Evolutionary conservation across 495 filamentous ascomycete species (phyloP).

Genomic region (Penicillium coffeae): DNA sequence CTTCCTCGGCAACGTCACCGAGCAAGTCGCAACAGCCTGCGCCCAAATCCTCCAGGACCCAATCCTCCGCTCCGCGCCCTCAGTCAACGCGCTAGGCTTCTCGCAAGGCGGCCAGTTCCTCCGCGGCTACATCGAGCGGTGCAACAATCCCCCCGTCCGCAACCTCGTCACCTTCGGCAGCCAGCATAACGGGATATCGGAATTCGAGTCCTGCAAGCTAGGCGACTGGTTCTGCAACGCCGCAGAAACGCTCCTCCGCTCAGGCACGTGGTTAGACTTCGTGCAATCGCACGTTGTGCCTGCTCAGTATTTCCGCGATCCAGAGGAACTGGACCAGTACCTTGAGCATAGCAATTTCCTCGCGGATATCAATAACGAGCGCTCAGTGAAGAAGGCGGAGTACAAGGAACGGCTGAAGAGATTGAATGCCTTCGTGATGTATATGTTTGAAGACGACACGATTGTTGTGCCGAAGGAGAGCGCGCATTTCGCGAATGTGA

Average conservation of each 20-base stretch:
- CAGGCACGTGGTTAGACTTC: conserved; percentile 69
- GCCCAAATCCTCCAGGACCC: conserved; percentile 70
- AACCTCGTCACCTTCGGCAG: conserved; percentile 88
- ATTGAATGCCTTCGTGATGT: conserved; percentile 82
- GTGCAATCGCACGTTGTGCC: conserved; percentile 80
- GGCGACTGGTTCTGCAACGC: conserved; percentile 77
- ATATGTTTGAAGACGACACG: conserved; percentile 81
- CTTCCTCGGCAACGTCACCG: conserved; percentile 87
- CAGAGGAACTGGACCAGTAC: conserved; percentile 65
- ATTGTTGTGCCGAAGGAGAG: conserved; percentile 89
- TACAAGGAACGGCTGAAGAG: conserved; percentile 69
- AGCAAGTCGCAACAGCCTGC: conserved; percentile 77
- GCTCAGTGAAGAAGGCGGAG: conserved; percentile 62
- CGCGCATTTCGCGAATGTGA: conserved; percentile 85
- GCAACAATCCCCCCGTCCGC: conserved; percentile 74
- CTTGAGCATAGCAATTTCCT: conserved; percentile 84
- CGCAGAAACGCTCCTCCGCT: conserved; percentile 66
- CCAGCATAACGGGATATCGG: conserved; percentile 88
- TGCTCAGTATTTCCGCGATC: conserved; percentile 91
- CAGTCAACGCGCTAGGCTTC: conserved; percentile 89
- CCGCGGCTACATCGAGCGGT: conserved; percentile 86
- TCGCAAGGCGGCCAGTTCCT: conserved; percentile 96
- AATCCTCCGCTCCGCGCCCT: conserved; percentile 73
- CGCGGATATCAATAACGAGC: conserved; percentile 99
- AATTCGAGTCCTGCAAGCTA: conserved; percentile 65